Percentiles rank a stretch among this genome's conserved stretches.
Evolutionary conservation across 2,329 filamentous ascomycete species (phyloP).

Genomic region (Trichophyton schoenleinii): DNA sequence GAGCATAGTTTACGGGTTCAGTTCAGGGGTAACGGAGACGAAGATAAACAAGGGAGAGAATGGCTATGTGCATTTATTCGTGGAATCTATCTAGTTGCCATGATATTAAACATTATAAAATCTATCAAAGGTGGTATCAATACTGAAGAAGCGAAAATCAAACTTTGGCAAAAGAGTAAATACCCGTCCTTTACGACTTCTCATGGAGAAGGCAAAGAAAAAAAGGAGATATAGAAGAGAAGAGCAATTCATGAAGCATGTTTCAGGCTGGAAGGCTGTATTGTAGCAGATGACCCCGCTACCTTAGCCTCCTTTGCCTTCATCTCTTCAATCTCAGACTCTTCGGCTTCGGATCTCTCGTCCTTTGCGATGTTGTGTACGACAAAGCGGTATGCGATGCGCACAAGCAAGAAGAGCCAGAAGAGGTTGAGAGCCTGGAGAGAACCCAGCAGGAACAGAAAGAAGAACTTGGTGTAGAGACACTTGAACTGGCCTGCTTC

Average conservation of each 20-base stretch:
- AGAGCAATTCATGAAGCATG: neutral
- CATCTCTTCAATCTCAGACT: constrained; percentile 20
- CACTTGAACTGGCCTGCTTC: constrained; percentile 39
- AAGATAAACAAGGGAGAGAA: too few species aligned
- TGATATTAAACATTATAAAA: constrained; percentile 3
- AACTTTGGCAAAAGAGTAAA: neutral
- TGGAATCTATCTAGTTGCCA: neutral
- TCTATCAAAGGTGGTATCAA: constrained; percentile 3
- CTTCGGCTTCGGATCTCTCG: constrained; percentile 34
- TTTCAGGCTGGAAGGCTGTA: neutral
- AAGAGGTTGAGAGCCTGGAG: constrained; percentile 37
- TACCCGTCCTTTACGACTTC: neutral
- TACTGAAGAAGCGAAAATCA: constrained; percentile 1
- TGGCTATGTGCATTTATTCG: neutral
- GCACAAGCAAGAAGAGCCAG: constrained; percentile 36
- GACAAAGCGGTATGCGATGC: constrained; percentile 32
- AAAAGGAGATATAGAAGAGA: too few species aligned
- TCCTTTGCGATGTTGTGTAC: constrained; percentile 29
- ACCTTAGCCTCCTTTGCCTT: neutral
- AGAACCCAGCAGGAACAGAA: constrained; percentile 32
- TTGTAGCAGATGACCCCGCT: neutral
- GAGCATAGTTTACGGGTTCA: too few species aligned
- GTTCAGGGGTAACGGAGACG: too few species aligned
- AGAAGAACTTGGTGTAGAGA: constrained; percentile 37
- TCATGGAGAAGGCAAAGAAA: neutral